These are phyloP conservation scores for Apiospora phragmitis DNA, from an alignment of 2,329 filamentous ascomycete species.

Conservation along the genomic window DNA sequence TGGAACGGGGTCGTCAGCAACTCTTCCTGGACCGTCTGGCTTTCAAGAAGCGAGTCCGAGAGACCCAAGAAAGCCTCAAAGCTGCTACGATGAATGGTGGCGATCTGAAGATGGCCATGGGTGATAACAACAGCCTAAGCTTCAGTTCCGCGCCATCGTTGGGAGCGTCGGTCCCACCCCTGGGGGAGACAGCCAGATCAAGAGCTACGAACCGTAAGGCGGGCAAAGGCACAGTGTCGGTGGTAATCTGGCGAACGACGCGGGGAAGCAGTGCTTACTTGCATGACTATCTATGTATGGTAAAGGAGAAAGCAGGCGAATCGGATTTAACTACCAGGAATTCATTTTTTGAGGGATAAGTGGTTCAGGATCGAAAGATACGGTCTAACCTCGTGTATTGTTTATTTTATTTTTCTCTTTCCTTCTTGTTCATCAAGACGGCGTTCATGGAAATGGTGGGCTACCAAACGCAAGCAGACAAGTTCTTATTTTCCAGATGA, in stretches of 20 bases:
- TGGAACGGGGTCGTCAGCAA: conserved; percentile 89
- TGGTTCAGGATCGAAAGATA: background rate
- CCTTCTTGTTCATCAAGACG: conserved; percentile 5
- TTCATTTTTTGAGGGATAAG: conserved; percentile 2
- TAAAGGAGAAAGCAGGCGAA: conserved; percentile 3
- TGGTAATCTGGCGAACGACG: background rate
- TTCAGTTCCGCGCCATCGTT: conserved; percentile 48
- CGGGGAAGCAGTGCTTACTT: background rate
- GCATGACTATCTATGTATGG: too few relatives aligned
- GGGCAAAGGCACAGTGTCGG: background rate
- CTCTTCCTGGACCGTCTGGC: conserved; percentile 89
- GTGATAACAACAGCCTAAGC: conserved; percentile 52
- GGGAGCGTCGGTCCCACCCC: conserved; percentile 52
- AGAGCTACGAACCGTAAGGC: conserved; percentile 55
- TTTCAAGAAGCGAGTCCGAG: conserved; percentile 84
- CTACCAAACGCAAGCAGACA: background rate
- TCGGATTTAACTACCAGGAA: conserved; percentile 7
- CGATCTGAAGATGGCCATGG: conserved; percentile 48
- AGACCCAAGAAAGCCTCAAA: conserved; percentile 76
- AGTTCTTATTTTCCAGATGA: background rate
- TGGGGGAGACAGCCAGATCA: conserved; percentile 53
- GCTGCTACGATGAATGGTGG: conserved; percentile 50
- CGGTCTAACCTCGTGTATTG: conserved; percentile 4
- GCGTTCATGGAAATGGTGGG: conserved; percentile 3
- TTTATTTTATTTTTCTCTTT: background rate